Evolutionary conservation across 2,329 filamentous ascomycete species (phyloP).

Genomic region (Ophiostoma tasmaniense): DNA sequence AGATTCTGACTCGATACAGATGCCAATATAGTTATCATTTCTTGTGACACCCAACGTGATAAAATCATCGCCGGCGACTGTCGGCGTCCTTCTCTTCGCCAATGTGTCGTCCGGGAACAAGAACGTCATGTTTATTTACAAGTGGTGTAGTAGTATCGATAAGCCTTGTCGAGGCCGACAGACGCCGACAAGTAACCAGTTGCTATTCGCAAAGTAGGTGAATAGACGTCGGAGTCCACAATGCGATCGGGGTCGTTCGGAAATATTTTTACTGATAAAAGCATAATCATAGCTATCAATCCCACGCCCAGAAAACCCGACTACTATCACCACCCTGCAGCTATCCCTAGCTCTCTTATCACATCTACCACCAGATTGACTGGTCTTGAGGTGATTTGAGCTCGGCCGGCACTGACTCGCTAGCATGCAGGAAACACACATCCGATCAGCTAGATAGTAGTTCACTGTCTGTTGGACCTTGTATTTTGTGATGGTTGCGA

Average conservation of each 20-base stretch:
- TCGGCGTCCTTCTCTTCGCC: background rate
- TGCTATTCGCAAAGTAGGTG: background rate
- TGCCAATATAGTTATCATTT: background rate
- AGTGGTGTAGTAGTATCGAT: background rate
- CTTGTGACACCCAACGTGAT: background rate
- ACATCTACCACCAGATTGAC: background rate
- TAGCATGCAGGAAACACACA: background rate
- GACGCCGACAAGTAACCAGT: background rate
- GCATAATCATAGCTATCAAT: background rate
- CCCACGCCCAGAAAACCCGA: background rate
- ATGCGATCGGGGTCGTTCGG: background rate
- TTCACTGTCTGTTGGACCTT: background rate
- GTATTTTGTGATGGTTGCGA: background rate
- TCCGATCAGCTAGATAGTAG: constrained; percentile 1
- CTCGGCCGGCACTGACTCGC: background rate
- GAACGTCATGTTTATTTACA: background rate
- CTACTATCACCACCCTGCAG: background rate
- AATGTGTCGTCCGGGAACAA: background rate
- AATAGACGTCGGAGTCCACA: background rate
- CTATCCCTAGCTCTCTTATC: background rate
- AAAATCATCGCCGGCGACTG: background rate
- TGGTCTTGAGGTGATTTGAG: background rate
- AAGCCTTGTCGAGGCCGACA: background rate
- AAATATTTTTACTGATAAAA: background rate
- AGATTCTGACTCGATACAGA: background rate